Conservation (phyloP, 768 basidiomycete species). For the Trametes punicea region DNA sequence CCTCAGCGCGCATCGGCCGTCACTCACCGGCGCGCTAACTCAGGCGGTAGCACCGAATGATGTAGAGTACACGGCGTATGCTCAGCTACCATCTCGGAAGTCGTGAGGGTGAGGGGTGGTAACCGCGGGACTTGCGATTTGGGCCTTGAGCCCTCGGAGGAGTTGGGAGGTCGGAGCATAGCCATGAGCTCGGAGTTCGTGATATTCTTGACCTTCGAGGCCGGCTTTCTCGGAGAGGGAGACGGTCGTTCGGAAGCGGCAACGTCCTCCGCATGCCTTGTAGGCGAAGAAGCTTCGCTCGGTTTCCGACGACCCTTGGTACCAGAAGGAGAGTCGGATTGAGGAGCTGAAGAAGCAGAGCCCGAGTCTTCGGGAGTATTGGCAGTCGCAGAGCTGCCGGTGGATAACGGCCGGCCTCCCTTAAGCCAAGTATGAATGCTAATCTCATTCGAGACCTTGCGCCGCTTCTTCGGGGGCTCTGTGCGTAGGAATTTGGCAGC, state of each 20-base stretch:
- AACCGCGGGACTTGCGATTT: conserved; percentile 28
- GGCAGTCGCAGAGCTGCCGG: neutral
- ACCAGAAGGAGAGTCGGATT: neutral
- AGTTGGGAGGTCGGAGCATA: conserved; percentile 47
- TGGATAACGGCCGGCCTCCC: conserved; percentile 6
- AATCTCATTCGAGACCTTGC: conserved; percentile 36
- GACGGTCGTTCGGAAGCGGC: neutral
- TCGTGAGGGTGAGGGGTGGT: conserved; percentile 62
- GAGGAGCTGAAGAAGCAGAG: neutral
- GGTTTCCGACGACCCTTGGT: neutral
- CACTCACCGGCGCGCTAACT: conserved; percentile 55
- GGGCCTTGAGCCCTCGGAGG: conserved; percentile 34
- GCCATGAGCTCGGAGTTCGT: conserved; percentile 47
- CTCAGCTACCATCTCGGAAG: conserved; percentile 58
- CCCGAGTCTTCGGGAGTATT: neutral
- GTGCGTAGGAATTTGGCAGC: conserved; percentile 44
- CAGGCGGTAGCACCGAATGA: conserved; percentile 61
- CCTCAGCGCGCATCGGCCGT: neutral
- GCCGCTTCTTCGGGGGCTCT: conserved; percentile 38
- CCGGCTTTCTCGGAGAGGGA: conserved; percentile 3
- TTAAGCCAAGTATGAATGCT: conserved; percentile 55
- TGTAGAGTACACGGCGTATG: conserved; percentile 79
- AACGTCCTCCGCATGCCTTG: neutral
- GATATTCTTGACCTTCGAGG: conserved; percentile 30
- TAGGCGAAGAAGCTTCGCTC: neutral